Base-by-base conservation (phyloP, 345 rosid genomes). In the Citrus reticulata region DNA sequence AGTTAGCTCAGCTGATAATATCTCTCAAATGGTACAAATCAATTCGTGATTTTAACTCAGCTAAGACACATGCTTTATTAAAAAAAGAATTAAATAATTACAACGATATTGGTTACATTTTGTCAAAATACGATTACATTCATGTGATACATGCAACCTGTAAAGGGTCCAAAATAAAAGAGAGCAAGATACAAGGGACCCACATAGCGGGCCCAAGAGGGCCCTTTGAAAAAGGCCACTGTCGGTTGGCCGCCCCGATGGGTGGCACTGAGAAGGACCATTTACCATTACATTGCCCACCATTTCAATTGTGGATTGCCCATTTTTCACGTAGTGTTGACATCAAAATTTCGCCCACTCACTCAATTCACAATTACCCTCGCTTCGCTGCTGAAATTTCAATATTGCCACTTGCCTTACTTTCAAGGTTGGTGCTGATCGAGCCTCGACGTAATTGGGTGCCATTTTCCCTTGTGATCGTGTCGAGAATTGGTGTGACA, bases 201-300 rank as follows among this genome's bases (percentile, higher is more conserved):
- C 77, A 40, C 13, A 30, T 7, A 7, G 2, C 4, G 78, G 79
- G 57, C 83, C 90, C 76, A 83, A 46, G 64, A 54, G 82, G 83
- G 55, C 77, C 80, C 55, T 24, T 10, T 82, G 13, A 34, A 80
- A 78, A 84, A 77, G 77, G 63, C 68, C 69, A 7, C 75, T 92
- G 98, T 93, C 98, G 90, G 91, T 55, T 83, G 89, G 97, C 89
- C 88, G 72, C 89, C 93, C 90, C 84, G 83, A 82, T 85, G 91
- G 95, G 89, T 74, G 75, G 88, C 98, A 94, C 7, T 66, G 79
- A 78, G 74, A 61, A 61, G 90, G 92, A 82, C 92, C 87, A 79
- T 71, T 65, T 78, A 78, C 54, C 51, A 70, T 65, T 19, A 2
- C 37, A 64, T 29, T 30, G 2, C 58, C 19, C 58, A 54, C 6